Evolutionary conservation across 495 filamentous ascomycete species (phyloP), one percentile per base, ranked within the genome.

Genomic region (Hamigera avellanea): DNA sequence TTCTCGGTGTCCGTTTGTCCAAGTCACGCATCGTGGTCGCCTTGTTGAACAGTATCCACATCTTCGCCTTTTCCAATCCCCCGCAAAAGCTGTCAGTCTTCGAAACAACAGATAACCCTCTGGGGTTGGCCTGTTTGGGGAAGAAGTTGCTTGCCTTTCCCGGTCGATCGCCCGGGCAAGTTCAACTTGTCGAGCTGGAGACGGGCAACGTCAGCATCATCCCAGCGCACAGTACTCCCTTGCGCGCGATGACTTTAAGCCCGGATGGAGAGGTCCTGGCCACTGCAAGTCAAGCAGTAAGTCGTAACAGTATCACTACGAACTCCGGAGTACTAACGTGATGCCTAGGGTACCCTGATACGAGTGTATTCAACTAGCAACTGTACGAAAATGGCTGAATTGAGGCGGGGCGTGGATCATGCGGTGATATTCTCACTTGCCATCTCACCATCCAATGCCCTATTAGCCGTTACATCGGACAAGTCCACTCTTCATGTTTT

Each of bases 401-500:
- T 95, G 28, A 78, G 91, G 16, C 78, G 91, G 6, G 91, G 91
- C 15, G 78, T 89, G 18, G 91, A 98, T 46, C 81, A 77, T 32
- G 88, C 91, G 14, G 72, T 75, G 14, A 81, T 96, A 47, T 95
- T 83, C 63, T 86, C 82, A 5, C 63, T 98, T 10, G 77, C 83
- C 16, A 86, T 96, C 50, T 91, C 80, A 19, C 91, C 89, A 0
- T 76, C 76, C 7, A 81, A 78, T 32, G 72, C 68, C 26, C 64
- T 83, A 44, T 69, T 96, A 10, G 91, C 91, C 14, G 86, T 87
- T 35, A 95, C 93, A n/a, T 94, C 86, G 16, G 91, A 98, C 64
- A 98, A 95, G 56, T 85, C 80, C 4, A 98, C 86, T 2, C 61
- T 98, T 13, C 91, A 98, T 58, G 75, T 98, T 27, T 98, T 95